These are phyloP conservation scores for Cornus suecica DNA, from an alignment of 148 eudicot genomes.

Conservation along the genomic window DNA sequence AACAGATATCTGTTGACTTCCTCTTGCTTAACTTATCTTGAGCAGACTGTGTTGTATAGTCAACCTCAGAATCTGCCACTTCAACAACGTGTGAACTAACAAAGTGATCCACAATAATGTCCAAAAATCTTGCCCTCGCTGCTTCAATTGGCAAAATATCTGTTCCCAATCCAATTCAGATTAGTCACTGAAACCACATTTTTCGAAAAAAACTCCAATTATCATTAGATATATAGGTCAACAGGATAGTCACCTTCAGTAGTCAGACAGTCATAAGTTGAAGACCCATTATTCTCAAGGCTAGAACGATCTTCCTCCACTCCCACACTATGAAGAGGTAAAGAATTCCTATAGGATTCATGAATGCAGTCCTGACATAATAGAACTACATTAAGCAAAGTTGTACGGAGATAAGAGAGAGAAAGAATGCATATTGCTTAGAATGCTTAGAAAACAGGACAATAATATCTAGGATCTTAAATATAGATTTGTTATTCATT, in stretches of 20 bases:
- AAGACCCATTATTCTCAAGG: slow-evolving; percentile 66
- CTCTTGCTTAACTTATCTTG: slow-evolving; percentile 79
- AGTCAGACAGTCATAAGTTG: slow-evolving; percentile 44
- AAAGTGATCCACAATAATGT: slow-evolving; percentile 74
- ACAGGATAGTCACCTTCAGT: slow-evolving; percentile 44
- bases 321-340: slow-evolving; percentile 53
- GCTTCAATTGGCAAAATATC: slow-evolving; percentile 84
- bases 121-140: slow-evolving; percentile 81
- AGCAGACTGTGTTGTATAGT: slow-evolving; percentile 39
- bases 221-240: not conserved
- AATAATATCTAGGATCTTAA: not conserved
- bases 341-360: slow-evolving; percentile 54
- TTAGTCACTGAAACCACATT: slow-evolving; percentile 14
- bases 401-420: not conserved
- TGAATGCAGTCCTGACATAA: slow-evolving; percentile 70
- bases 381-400: not conserved
- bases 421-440: not conserved
- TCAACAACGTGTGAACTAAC: slow-evolving; percentile 54
- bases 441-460: not conserved
- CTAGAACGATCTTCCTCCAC: slow-evolving; percentile 74
- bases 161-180: slow-evolving; percentile 19
- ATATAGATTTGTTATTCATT: not conserved
- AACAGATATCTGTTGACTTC: slow-evolving; percentile 53
- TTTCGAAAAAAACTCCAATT: not conserved
- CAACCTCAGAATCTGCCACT: slow-evolving; percentile 49